phyloP scores from a whole-genome alignment of 176 grass and related monocot genomes.

The Alopecurus myosuroides region DNA sequence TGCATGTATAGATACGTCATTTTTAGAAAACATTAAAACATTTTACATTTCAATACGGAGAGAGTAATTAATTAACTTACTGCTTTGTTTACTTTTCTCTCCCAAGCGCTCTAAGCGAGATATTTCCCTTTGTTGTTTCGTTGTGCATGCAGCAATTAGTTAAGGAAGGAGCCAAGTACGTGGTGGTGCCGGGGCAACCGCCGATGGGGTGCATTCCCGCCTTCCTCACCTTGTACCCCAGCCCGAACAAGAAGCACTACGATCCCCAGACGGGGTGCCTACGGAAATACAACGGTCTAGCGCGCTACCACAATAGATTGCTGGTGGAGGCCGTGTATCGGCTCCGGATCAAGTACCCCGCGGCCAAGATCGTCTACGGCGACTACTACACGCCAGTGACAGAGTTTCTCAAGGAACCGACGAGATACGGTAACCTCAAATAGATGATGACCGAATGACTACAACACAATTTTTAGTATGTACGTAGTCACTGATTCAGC shows the following conservation, averaged over 20 bases:
- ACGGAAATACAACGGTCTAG: constrained; percentile 22
- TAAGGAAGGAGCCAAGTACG: constrained; percentile 30
- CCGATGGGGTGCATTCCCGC: constrained; percentile 26
- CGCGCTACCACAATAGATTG: constrained; percentile 28
- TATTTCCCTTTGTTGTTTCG: neutral
- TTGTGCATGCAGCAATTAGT: constrained; percentile 25
- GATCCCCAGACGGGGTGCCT: constrained; percentile 39
- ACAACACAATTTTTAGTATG: no score
- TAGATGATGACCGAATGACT: no score
- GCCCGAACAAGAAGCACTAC: constrained; percentile 3
- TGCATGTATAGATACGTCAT: no score
- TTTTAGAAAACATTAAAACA: no score
- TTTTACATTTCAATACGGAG: no score
- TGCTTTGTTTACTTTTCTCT: no score
- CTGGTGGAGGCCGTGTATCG: neutral
- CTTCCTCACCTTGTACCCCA: constrained; percentile 6
- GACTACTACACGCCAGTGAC: constrained; percentile 14
- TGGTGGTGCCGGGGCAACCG: constrained; percentile 39
- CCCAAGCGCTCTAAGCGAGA: no score
- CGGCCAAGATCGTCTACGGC: constrained; percentile 21
- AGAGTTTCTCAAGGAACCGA: no score
- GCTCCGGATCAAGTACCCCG: neutral
- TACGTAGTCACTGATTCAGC: no score
- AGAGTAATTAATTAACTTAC: neutral
- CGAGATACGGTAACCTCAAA: no score